A percentile compares a stretch with the other conserved stretches of the same genome.
phyloP scores from a whole-genome alignment of 2,329 filamentous ascomycete species.

The Metarhizium guizhouense region DNA sequence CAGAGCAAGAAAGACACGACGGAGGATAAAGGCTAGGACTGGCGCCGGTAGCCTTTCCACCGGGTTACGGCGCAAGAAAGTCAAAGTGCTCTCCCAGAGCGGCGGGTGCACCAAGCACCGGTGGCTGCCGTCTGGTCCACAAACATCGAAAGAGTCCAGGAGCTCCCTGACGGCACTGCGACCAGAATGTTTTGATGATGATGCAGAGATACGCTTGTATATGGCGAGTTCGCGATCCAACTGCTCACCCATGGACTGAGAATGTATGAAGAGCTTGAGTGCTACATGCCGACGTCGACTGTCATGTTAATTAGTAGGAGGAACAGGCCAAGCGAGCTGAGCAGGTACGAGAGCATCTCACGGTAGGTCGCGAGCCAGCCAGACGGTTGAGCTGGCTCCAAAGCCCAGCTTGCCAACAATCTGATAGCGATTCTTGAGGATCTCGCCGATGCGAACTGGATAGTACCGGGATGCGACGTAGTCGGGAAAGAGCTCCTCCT shows the following conservation, averaged over 20 bases:
- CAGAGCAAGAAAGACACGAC: conserved; percentile 31
- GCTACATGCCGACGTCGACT: background rate
- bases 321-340: too few species aligned
- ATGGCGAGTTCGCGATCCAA: background rate
- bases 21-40: conserved; percentile 26
- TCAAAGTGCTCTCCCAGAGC: conserved; percentile 31
- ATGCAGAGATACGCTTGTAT: background rate
- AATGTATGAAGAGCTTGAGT: background rate
- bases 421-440: conserved; percentile 20
- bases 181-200: conserved; percentile 15
- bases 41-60: conserved; percentile 23
- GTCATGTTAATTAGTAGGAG: too few species aligned
- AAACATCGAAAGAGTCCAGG: conserved; percentile 28
- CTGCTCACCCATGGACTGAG: background rate
- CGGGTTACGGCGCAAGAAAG: conserved; percentile 31
- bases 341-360: conserved; percentile 2
- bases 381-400: conserved; percentile 32
- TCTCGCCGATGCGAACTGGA: conserved; percentile 14
- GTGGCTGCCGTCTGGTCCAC: conserved; percentile 25
- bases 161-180: conserved; percentile 20
- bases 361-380: conserved; percentile 26
- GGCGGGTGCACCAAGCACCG: conserved; percentile 29
- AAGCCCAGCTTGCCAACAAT: conserved; percentile 32
- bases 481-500: conserved; percentile 14
- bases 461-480: conserved; percentile 16